Evolutionary conservation across 352 stramenopile species (phyloP), one percentile per base, ranked within the genome.

Genomic region (Phytophthora cryptogea): DNA sequence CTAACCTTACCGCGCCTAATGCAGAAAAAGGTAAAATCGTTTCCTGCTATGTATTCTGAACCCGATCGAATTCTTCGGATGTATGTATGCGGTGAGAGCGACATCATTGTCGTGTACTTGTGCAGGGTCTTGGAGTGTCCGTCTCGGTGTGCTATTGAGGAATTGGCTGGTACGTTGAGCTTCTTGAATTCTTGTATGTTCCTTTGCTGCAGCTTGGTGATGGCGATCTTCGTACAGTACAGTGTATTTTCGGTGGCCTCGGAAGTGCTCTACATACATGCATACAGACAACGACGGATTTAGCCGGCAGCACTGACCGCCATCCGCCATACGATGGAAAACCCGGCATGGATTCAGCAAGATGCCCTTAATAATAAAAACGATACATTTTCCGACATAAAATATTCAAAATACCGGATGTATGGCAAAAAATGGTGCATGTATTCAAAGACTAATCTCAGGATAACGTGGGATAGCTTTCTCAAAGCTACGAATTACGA

Each of bases 401-500:
- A 54, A 45, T 11, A 7, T 26, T 20, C 23, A 54, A 54, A 44
- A 36, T 20, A 26, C 47, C 47, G 23, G 20, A 26, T 54, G 33
- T 14, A 35, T 54, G 44, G 20, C 10, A 44, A 45, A 45, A 42
- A 54, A 26, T n/a, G 20, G 36, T 35, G 23, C 32, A 45, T 35
- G 35, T 44, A 44, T 45, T 51, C 20, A 54, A 35, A 44, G 44
- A 17, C 8, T 42, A 17, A 53, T 32, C 30, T 53, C 46, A 13
- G 33, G 47, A 54, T 44, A 44, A n/a, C 23, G 23, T 43, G 37
- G 50, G 43, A 43, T 58, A 27, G 50, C n/a, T 49, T 46, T 58
- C 10, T 42, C 27, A 49, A 58, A 50, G 37, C 50, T 41, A 40
- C 39, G 9, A 58, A 49, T 44, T 58, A 45, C 35, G 5, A 23